A percentile compares a stretch with the other conserved stretches of the same genome.
phyloP scores from a whole-genome alignment of 1,284 basidiomycete genomes.

The Entoloma clypeatum region DNA sequence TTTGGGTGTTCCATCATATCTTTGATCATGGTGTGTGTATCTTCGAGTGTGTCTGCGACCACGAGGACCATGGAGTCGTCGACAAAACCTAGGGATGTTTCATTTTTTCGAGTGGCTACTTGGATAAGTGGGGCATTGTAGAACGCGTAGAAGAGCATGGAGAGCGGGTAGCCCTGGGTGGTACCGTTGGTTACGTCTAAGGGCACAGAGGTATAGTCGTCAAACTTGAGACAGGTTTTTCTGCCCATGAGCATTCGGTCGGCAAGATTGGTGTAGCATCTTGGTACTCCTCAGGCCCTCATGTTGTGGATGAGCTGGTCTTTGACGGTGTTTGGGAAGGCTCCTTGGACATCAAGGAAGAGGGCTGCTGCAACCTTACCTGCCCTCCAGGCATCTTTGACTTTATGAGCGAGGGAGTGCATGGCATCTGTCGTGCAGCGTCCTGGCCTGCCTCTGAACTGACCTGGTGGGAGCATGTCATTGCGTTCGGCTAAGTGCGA shows the following conservation, averaged over 20 bases:
- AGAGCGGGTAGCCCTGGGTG: slow-evolving; percentile 26
- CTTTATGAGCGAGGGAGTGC: slow-evolving; percentile 25
- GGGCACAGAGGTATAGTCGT: slow-evolving; percentile 21
- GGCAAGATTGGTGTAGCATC: slow-evolving; percentile 17
- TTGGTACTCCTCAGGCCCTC: slow-evolving; percentile 25
- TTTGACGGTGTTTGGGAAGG: slow-evolving; percentile 27
- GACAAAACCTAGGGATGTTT: too few relatives aligned
- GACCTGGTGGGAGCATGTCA: slow-evolving; percentile 24
- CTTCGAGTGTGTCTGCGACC: neutral
- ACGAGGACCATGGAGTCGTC: neutral
- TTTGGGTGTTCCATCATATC: neutral
- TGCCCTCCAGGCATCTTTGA: slow-evolving; percentile 29
- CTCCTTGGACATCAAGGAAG: slow-evolving; percentile 32
- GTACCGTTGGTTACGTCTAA: slow-evolving; percentile 24
- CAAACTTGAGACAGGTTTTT: slow-evolving; percentile 24
- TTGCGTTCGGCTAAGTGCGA: slow-evolving; percentile 21
- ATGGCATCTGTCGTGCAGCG: slow-evolving; percentile 33
- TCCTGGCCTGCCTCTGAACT: slow-evolving; percentile 34
- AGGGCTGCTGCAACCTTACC: slow-evolving; percentile 29
- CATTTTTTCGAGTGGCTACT: too few relatives aligned
- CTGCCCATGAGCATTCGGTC: slow-evolving; percentile 10
- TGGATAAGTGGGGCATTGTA: too few relatives aligned
- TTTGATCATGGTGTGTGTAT: too few relatives aligned
- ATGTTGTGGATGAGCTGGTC: slow-evolving; percentile 30
- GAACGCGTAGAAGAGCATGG: slow-evolving; percentile 22